Evolutionary conservation across 495 filamentous ascomycete species (phyloP), one percentile per base, ranked within the genome.

Genomic region (Aspergillus haitiensis): DNA sequence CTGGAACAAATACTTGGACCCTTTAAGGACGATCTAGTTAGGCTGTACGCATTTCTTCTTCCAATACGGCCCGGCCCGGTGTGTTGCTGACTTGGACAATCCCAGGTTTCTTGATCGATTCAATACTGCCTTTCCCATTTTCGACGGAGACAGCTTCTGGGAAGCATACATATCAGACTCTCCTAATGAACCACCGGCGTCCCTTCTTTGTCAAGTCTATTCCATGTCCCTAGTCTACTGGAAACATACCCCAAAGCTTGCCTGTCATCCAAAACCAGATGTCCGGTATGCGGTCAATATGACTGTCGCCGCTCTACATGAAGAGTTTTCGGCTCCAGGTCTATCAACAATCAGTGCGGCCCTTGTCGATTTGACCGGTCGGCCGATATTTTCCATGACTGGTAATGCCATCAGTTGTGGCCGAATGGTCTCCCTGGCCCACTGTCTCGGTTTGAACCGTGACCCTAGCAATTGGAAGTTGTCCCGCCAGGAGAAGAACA

Each of bases 1-100:
- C 63, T 84, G 37, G 80, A 82, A 60, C 80, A 84, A 61, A 76
- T 84, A 9, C 64, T 84, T 5, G 81, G 78, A 10, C 80, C 79
- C 13, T 79, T 79, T 52, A 76, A 73, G 59, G 69, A 78, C 47
- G 81, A 82, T 52, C 67, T 84, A 48, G 75, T 84, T 45, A 73
- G 70, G 65, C 65, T 83, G 75, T 82, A 74, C 55, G 79, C 64
- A 21, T 61, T 55, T 49, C 52, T 12, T 36, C 53, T 7, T 33
- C 37, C 15, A 54, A 31, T 55, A 34, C 52, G 34, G 42, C 35
- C 13, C 39, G 21, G 8, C 15, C 44, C 15, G 21, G 13, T 6
- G 7, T 13, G 37, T 47, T 50, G 39, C 62, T 68, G 44, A 68
- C 36, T 44, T 18, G 13, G 12, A 18, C 13, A 27, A 16, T 55